Base-by-base conservation (phyloP, 768 basidiomycete genomes). In the Myochromella boudieri region DNA sequence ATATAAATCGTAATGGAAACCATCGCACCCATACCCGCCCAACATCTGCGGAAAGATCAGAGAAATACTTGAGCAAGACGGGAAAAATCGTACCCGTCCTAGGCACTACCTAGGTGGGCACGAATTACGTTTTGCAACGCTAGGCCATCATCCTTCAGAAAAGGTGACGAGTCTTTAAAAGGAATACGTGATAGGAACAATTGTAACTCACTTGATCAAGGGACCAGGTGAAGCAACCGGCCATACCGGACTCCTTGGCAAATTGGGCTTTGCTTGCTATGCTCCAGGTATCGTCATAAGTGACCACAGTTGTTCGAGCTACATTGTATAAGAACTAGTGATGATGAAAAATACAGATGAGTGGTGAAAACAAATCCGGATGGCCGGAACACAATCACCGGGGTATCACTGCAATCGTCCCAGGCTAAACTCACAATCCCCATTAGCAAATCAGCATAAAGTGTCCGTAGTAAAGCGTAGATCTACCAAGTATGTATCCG, bases 341-440 rank as follows among this genome's bases (percentile, higher is more conserved):
- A 34, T 34, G 33, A 34, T 34, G 33, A 29, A 14, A 8, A 17
- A 34, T 34, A 17, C 33, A 14, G 6, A 34, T 7, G 33, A 29
- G 28, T 6, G 14, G 14, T 34, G 33, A 34, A n/a, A 14, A n/a
- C 6, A 14, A 6, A 7, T n/a, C 5, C 18, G 33, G 5, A 7
- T 34, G 6, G 33, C 55, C 45, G 18, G 53, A n/a, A 12, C 64
- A 66, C 38, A 58, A 60, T 48, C 66, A 85, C 74, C 27, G 85
- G 85, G 22, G 85, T 87, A 55, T 77, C 76, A 29, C 83, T 84
- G 62, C 84, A 86, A 34, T 73, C 60, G 56, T 89, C 85, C 84
- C 85, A 87, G 12, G 57, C 82, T 78, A 58, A 49, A 54, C 3
- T 6, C 21, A 34, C 31, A 20, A 66, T 64, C 27, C n/a, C 29